Base-by-base conservation (phyloP, 179 eudicot species). In the Spergularia azorica region DNA sequence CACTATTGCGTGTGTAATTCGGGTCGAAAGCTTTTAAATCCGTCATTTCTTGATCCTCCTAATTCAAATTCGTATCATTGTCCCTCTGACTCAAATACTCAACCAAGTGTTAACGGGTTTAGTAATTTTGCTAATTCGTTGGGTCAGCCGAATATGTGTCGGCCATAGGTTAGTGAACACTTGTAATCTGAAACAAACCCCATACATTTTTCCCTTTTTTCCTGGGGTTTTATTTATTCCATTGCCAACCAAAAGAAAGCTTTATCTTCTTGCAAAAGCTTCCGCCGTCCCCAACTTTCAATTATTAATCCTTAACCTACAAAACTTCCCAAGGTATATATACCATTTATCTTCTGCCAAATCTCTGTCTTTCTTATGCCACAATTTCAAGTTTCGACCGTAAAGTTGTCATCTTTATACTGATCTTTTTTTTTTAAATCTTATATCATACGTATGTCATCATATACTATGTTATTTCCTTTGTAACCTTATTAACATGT, bases 131-230 rank as follows among this genome's bases (percentile, higher is more conserved):
- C 39, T 36, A 2, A 36, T 36, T 36, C 4, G 4, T 36, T 3
- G 39, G 39, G 39, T 36, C 39, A 21, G 64, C 10, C 70, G 57
- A 81, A 81, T 77, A 4, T 67, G 78, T 81, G 81, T 81, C 84
- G 61, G 71, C 39, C 68, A 74, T 81, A 67, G 81, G 62, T 41
- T 38, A 50, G 43, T 72, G 32, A n/a, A 58, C 72, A 70, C 62
- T 21, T 36, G 50, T 56, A 21, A 26, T 6, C n/a, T 52, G 63
- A 14, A 9, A 63, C 63, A 74, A 68, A 43, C 62, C 55, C 17
- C 56, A 56, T 18, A 5, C 43, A 55, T 41, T 46, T 20, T 9
- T 2, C 2, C 17, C 1, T 4, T 18, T n/a, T 18, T 60, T 17
- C 5, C 55, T 55, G n/a, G 78, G 52, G 67, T 48, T 6, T 46